Percentiles rank a stretch among this genome's conserved stretches.
Conservation (phyloP, 495 filamentous ascomycete species). For the Glonium stellatum region DNA sequence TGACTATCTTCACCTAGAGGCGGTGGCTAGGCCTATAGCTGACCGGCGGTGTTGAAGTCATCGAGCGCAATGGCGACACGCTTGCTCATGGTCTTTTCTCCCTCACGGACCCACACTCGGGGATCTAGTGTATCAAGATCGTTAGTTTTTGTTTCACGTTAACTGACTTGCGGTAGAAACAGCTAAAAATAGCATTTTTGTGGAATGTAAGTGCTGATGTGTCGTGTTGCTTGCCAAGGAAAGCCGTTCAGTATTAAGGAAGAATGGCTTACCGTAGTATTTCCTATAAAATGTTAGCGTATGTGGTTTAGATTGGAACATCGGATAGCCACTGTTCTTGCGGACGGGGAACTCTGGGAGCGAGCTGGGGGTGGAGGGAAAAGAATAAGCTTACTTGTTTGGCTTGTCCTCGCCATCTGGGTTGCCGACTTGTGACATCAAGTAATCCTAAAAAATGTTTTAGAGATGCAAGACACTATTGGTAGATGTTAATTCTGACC, state of each 20-base stretch:
- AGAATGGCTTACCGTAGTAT: slow-evolving; percentile 55
- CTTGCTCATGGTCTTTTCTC: slow-evolving; percentile 91
- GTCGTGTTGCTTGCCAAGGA: too few relatives aligned
- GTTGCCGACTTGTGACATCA: slow-evolving; percentile 80
- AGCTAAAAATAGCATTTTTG: too few relatives aligned
- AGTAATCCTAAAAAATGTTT: slow-evolving; percentile 55
- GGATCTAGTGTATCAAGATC: slow-evolving; percentile 40
- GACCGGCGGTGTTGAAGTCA: slow-evolving; percentile 84
- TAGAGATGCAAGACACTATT: neutral
- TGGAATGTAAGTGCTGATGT: too few relatives aligned
- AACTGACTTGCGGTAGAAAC: too few relatives aligned
- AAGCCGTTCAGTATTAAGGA: too few relatives aligned
- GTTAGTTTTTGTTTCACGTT: too few relatives aligned
- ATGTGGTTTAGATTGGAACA: neutral
- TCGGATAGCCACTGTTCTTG: slow-evolving; percentile 26
- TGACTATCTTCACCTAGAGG: too few relatives aligned
- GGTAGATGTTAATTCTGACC: neutral
- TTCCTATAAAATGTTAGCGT: slow-evolving; percentile 40
- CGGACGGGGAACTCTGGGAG: too few relatives aligned
- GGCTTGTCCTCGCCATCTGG: slow-evolving; percentile 93
- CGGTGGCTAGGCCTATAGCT: slow-evolving; percentile 54
- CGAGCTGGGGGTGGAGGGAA: too few relatives aligned
- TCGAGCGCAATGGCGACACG: slow-evolving; percentile 72
- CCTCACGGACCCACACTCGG: slow-evolving; percentile 79
- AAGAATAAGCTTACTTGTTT: slow-evolving; percentile 55